These are phyloP conservation scores for Trematosphaeria pertusa DNA, from an alignment of 2,329 filamentous ascomycete species.

Conservation along the genomic window DNA sequence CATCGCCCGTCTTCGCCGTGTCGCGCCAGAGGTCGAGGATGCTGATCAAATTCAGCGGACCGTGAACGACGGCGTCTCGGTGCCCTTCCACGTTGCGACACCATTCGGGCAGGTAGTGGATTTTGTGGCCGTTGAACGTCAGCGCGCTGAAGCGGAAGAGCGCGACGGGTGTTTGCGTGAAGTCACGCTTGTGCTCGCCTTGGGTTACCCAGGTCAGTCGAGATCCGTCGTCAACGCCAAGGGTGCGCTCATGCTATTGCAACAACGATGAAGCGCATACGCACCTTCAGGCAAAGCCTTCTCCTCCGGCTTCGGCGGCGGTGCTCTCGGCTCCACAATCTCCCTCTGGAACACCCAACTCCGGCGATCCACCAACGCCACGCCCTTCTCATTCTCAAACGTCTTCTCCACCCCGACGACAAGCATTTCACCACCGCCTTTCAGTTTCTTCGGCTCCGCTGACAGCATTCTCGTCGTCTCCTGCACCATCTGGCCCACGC, in stretches of 20 bases:
- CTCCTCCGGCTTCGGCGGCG: constrained; percentile 21
- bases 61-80: constrained; percentile 80
- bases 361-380: constrained; percentile 46
- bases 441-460: constrained; percentile 58
- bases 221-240: not conserved
- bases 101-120: constrained; percentile 82
- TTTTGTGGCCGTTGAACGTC: constrained; percentile 90
- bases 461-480: constrained; percentile 56
- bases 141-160: constrained; percentile 92
- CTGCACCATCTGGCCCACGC: constrained; percentile 43
- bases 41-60: constrained; percentile 74
- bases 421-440: constrained; percentile 60
- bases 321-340: constrained; percentile 51
- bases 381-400: constrained; percentile 46
- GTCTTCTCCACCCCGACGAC: constrained; percentile 66
- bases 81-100: constrained; percentile 76
- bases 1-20: constrained; percentile 17
- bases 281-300: constrained; percentile 26
- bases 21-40: constrained; percentile 47
- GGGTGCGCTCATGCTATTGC: not conserved
- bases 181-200: constrained; percentile 50
- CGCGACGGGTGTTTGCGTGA: constrained; percentile 72
- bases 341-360: constrained; percentile 52
- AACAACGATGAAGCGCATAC: no score
- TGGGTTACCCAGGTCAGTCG: not conserved